Evolutionary conservation across 179 eudicot species (phyloP), one percentile per base, ranked within the genome.

Genomic region (Silene vulgaris): DNA sequence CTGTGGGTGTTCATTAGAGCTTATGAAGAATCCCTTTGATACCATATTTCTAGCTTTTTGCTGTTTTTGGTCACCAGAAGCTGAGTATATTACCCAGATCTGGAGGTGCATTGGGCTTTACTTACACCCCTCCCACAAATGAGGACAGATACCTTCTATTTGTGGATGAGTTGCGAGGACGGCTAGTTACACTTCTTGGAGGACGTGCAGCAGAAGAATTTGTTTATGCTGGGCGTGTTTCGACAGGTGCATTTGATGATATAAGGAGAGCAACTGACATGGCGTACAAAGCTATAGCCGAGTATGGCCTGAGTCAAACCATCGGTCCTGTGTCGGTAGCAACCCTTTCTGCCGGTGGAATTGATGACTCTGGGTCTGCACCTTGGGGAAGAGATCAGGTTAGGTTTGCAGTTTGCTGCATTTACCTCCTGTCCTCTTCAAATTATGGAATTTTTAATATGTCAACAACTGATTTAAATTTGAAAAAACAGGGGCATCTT

Each of bases 121-220:
- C 97, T 9, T 94, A 92, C 87, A 88, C 82, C 67, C 97, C 97
- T 80, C 96, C 98, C 32, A 88, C 91, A 79, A 87, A 30, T 68
- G 96, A 94, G 86, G 98, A 94, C 78, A 92, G 92, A 87, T 92
- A 92, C 77, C 84, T 94, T 81, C 95, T 92, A 66, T 94, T 94
- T 79, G 86, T 90, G 57, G 96, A 94, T 59, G 96, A 94, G 86
- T 81, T 94, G 69, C 92, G 90, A 69, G 98, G 97, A 75, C 89
- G 97, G 69, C 85, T 94, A 77, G 97, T 92, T 81, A 92, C 96
- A 30, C 98, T 94, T 79, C 98, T 94, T 59, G 98, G 98, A 56
- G 98, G 98, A 5, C 98, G 96, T 83, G 98, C 98, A 62, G 97
- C 98, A 1, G 98, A 94, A 84, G 97, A 94, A 81, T 80, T 92